Conservation (phyloP, 257 asterid species). For the Parsonsia alboflavescens region DNA sequence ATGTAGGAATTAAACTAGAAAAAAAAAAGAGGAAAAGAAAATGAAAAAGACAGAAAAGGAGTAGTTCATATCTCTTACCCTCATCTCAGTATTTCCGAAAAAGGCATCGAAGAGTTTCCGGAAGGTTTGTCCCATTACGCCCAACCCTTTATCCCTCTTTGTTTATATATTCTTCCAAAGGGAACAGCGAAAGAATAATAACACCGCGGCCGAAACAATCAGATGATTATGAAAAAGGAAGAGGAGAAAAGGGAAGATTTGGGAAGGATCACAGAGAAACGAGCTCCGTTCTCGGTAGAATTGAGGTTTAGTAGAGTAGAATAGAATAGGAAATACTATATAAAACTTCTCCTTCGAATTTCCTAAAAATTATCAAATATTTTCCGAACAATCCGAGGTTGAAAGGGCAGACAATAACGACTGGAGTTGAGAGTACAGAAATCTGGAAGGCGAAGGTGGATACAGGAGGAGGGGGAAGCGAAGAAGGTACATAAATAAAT, state of each 20-base stretch:
- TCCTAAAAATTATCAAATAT: no score
- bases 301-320: not conserved
- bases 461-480: no score
- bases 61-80: conserved; percentile 37
- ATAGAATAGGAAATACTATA: no score
- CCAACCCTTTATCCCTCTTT: not conserved
- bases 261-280: not conserved
- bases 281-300: not conserved
- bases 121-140: conserved; percentile 86
- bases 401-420: no score
- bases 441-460: no score
- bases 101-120: conserved; percentile 94
- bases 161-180: not conserved
- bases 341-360: no score
- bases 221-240: not conserved
- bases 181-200: not conserved
- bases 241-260: not conserved
- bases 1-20: not conserved
- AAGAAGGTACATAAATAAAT: no score
- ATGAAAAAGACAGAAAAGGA: not conserved
- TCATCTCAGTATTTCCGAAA: conserved; percentile 97
- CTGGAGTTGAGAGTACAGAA: no score
- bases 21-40: not conserved
- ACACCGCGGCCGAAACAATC: not conserved
- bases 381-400: no score